phyloP scores from a whole-genome alignment of 108 stramenopile genomes.

The Skeletonema menzelii region DNA sequence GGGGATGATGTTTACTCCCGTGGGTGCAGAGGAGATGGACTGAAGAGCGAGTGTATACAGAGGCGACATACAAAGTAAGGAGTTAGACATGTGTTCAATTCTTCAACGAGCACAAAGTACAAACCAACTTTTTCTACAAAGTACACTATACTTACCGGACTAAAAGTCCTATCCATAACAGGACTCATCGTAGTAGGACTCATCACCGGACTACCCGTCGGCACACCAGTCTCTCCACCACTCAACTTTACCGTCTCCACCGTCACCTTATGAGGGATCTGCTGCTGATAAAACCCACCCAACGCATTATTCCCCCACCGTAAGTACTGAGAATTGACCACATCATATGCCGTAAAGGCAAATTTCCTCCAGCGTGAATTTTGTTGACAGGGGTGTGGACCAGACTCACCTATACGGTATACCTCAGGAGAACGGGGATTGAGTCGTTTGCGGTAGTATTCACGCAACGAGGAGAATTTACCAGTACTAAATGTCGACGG shows the following conservation, averaged over 20 bases:
- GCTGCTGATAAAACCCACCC: conserved; percentile 22
- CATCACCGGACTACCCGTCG: neutral
- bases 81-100: neutral
- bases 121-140: too few relatives aligned
- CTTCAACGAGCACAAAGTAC: too few relatives aligned
- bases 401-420: conserved; percentile 40
- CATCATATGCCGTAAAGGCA: conserved; percentile 43
- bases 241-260: conserved; percentile 31
- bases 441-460: conserved; percentile 38
- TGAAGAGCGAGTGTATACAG: neutral
- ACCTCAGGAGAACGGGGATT: conserved; percentile 34
- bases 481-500: conserved; percentile 34
- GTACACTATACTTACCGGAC: neutral
- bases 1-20: conserved; percentile 6
- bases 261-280: conserved; percentile 20
- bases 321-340: conserved; percentile 31
- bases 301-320: conserved; percentile 34
- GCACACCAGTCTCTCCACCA: neutral
- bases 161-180: neutral
- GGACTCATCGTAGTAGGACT: neutral
- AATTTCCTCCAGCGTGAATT: conserved; percentile 41
- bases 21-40: conserved; percentile 8
- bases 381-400: conserved; percentile 37
- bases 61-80: neutral
- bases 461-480: conserved; percentile 23